Percentiles rank a stretch among this genome's conserved stretches.
phyloP scores from a whole-genome alignment of 2,329 filamentous ascomycete species.

The Ceratocystis destructans region DNA sequence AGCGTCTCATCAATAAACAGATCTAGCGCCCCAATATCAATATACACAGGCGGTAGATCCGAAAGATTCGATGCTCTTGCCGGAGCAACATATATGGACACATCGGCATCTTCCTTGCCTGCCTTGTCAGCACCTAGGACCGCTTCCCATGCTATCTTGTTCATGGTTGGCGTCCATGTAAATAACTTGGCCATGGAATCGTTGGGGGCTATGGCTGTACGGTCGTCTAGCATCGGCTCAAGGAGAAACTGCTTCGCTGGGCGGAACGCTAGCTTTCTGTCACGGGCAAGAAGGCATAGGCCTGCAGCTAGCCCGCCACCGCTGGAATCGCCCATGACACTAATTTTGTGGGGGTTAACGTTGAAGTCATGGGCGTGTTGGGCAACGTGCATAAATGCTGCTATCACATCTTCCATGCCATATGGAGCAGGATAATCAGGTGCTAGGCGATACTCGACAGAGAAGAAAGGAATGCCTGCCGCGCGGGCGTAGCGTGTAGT shows the following conservation, averaged over 20 bases:
- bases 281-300: conserved; percentile 30
- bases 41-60: conserved; percentile 28
- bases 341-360: conserved; percentile 21
- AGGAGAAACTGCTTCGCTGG: conserved; percentile 25
- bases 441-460: conserved; percentile 32
- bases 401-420: conserved; percentile 28
- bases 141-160: conserved; percentile 22
- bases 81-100: conserved; percentile 22
- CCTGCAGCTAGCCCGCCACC: conserved; percentile 22
- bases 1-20: conserved; percentile 28
- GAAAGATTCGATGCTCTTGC: conserved; percentile 22
- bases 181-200: conserved; percentile 7
- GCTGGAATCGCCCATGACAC: conserved; percentile 22
- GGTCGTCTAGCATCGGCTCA: conserved; percentile 28
- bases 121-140: conserved; percentile 20
- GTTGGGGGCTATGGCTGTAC: conserved; percentile 20
- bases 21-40: conserved; percentile 30
- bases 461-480: conserved; percentile 27
- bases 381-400: conserved; percentile 23
- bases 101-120: conserved; percentile 17
- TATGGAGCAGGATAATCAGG: conserved; percentile 30
- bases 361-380: conserved; percentile 21
- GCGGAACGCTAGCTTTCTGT: conserved; percentile 22
- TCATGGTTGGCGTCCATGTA: conserved; percentile 21
- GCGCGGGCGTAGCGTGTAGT: conserved; percentile 24